Conservation (phyloP, 2,329 filamentous ascomycete species). For the Sphaerulina populicola region DNA sequence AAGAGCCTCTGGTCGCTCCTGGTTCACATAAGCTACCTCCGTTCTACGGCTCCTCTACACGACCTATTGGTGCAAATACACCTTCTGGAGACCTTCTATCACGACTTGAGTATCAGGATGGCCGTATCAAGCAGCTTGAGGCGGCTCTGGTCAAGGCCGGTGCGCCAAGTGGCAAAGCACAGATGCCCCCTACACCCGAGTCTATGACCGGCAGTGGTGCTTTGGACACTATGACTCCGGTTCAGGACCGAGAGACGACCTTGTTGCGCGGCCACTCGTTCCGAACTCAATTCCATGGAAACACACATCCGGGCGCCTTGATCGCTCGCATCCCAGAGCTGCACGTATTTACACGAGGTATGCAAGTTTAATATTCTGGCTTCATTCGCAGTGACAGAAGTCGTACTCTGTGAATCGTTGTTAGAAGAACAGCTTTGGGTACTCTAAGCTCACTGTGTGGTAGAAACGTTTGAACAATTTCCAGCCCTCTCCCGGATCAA, state of each 20-base stretch:
- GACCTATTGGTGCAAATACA: constrained; percentile 14
- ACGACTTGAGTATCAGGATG: constrained; percentile 24
- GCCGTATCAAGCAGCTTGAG: constrained; percentile 28
- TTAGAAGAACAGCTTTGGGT: no score
- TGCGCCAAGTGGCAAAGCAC: constrained; percentile 13
- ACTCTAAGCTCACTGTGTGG: background rate
- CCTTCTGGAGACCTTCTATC: constrained; percentile 21
- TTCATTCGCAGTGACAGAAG: background rate
- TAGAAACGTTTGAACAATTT: constrained; percentile 31
- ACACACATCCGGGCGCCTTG: constrained; percentile 34
- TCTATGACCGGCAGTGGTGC: constrained; percentile 13
- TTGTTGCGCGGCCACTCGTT: constrained; percentile 39
- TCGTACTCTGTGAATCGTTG: background rate
- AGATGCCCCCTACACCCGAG: constrained; percentile 25
- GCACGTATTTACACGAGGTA: constrained; percentile 22
- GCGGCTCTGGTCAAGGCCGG: constrained; percentile 18
- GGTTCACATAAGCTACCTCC: constrained; percentile 11
- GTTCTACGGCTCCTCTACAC: constrained; percentile 29
- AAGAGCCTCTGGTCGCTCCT: constrained; percentile 13
- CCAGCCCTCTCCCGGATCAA: constrained; percentile 26
- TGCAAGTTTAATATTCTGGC: background rate
- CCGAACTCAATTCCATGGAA: constrained; percentile 41
- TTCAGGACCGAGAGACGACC: constrained; percentile 33
- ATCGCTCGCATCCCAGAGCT: constrained; percentile 28
- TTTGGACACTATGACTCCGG: constrained; percentile 14